Base-by-base conservation (phyloP, 495 filamentous ascomycete species). In the Ramalina peruviana region DNA sequence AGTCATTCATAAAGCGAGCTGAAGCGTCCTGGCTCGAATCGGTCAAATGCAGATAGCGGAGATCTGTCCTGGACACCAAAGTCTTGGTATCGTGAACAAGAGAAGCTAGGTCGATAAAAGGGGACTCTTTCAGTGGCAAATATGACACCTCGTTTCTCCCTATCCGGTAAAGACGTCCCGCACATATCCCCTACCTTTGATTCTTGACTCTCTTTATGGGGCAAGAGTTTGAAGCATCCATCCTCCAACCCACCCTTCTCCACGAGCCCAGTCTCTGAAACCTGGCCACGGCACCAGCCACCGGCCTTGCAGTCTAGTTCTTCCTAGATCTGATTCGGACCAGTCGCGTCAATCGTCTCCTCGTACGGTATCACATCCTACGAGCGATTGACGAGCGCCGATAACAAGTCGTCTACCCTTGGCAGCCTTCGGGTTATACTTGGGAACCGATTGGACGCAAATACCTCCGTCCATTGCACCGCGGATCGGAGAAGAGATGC, bases 261-360 rank as follows among this genome's bases (percentile, higher is more conserved):
- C 57, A 67, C 53, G 64, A 65, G 59, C 63, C 57, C 54, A 64
- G 65, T 63, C 64, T 65, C 62, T 63, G 61, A 62, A 67, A 72
- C 70, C 57, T 59, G 60, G 67, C 73, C 70, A 65, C 67, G 72
- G 74, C 70, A 77, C 40, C 66, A 64, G 68, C 73, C 70, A 71
- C 51, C 46, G 68, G 70, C 65, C 59, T 65, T 63, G 68, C 67
- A 72, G 71, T 58, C 58, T 17, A 10, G 30, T 33, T 33, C 23
- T 6, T 15, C 48, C 36, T 17, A 56, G 44, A 58, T 64, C 38
- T 44, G 50, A 63, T 75, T 71, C 65, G 59, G 79, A 78, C 76
- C 82, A 75, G 74, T 75, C 79, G 78, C 76, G 83, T 88, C 72
- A 88, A 77, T 82, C 71, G 73, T 73, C 73, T 78, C 76, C 79